Conservation (phyloP, 1,284 basidiomycete species). For the Ganoderma sinense region DNA sequence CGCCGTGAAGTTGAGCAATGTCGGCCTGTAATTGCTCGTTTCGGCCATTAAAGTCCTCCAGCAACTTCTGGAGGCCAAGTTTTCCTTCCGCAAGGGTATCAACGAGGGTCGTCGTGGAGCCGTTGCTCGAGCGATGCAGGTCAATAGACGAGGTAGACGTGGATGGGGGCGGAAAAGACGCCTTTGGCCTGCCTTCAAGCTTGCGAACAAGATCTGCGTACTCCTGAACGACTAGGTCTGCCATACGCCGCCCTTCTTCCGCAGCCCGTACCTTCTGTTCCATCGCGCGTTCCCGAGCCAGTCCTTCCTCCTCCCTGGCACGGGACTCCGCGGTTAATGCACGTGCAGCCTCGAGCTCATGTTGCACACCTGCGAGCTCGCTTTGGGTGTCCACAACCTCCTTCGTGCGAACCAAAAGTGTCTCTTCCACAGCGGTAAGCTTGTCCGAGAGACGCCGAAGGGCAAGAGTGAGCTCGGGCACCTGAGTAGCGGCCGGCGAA, state of each 20-base stretch:
- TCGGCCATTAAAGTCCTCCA: slow-evolving; percentile 58
- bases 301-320: slow-evolving; percentile 58
- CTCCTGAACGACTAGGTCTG: slow-evolving; percentile 69
- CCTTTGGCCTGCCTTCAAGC: slow-evolving; percentile 55
- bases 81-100: slow-evolving; percentile 58
- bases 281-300: slow-evolving; percentile 54
- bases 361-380: slow-evolving; percentile 51
- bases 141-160: slow-evolving; percentile 27
- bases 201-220: slow-evolving; percentile 75
- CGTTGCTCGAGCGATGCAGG: slow-evolving; percentile 19
- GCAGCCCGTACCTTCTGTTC: slow-evolving; percentile 49
- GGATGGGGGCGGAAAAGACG: slow-evolving; percentile 23
- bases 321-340: slow-evolving; percentile 57
- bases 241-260: slow-evolving; percentile 66
- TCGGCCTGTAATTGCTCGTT: slow-evolving; percentile 55
- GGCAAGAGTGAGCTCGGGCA: slow-evolving; percentile 69
- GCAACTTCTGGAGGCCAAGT: slow-evolving; percentile 54
- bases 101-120: slow-evolving; percentile 42
- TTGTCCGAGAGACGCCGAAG: slow-evolving; percentile 75
- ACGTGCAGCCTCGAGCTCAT: slow-evolving; percentile 58
- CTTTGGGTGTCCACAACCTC: slow-evolving; percentile 52
- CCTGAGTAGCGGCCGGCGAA: slow-evolving; percentile 56
- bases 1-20: slow-evolving; percentile 51
- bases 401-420: slow-evolving; percentile 56
- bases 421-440: slow-evolving; percentile 62